Base-by-base conservation (phyloP, 2,329 filamentous ascomycete species). In the Colletotrichum zoysiae region DNA sequence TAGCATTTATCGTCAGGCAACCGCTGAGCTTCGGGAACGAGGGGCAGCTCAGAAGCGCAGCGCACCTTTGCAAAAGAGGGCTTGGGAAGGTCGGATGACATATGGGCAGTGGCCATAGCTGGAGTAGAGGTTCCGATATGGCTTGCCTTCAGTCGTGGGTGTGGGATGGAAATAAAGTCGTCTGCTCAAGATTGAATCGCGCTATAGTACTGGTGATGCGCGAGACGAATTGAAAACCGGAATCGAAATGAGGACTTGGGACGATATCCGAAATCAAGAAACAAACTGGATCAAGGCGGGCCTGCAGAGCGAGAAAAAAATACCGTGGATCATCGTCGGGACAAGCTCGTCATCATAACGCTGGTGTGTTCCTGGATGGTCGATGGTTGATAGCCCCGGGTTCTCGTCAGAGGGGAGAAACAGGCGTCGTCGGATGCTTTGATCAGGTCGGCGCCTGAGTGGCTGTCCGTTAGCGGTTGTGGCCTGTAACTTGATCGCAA, bases 61-160 rank as follows among this genome's bases (percentile, higher is more conserved):
- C 85, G 70, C 84, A 93, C 92, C 88, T 93, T 94, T 82, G 92
- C 92, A 85, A 95, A 95, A 55, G 92, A 93, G 76, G 91, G 87
- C 81, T 89, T 90, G 65, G 83, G 83, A 67, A 83, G 75, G 75
- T 87, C 86, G 74, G 84, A 78, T 76, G 84, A 80, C 76, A 85
- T 81, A 77, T 84, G 82, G 67, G 84, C 79, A 58, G 85, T 82
- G 73, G 86, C 83, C 86, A 88, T 88, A 74, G 74, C 77, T 59
- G 35, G 26, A 61, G 30, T 26, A 14, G 53, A 60, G 48, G 44
- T 46, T 35, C 20, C 51, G 40, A 40, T 38, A 44, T 30, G 46
- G 58, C 65, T 58, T 44, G 46, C 23, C 12, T 57, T 60, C 46
- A 30, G 56, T 46, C 57, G 61, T 61, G 18, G 67, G 68, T 68